Percentiles rank a stretch among this genome's conserved stretches.
Conservation (phyloP, 2,329 filamentous ascomycete species). For the Penicillium verrucosum region DNA sequence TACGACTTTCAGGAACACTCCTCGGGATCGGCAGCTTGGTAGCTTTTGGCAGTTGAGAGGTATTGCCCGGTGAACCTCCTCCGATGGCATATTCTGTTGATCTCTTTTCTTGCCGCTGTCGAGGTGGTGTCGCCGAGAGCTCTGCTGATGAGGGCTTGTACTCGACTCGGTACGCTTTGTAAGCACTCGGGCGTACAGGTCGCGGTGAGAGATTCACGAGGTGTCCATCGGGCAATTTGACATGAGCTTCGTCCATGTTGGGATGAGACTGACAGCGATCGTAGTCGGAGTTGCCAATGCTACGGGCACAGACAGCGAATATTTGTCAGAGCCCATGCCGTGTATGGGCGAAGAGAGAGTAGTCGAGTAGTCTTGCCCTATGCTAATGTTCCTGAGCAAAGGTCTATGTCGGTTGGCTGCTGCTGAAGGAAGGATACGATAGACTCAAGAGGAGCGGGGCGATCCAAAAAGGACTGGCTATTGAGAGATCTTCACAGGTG, state of each 20-base stretch:
- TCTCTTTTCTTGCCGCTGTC: neutral
- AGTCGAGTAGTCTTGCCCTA: neutral
- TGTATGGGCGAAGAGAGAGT: neutral
- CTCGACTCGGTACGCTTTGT: constrained; percentile 19
- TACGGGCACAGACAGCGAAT: constrained; percentile 18
- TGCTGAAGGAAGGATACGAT: constrained; percentile 6
- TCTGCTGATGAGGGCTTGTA: constrained; percentile 9
- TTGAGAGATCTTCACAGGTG: neutral
- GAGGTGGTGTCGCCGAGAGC: constrained; percentile 7
- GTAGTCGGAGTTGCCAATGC: constrained; percentile 12
- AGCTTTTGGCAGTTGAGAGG: constrained; percentile 18
- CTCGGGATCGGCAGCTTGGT: constrained; percentile 33
- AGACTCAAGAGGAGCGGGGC: constrained; percentile 6
- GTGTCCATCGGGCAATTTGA: constrained; percentile 30
- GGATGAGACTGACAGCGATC: constrained; percentile 2
- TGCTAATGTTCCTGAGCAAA: neutral
- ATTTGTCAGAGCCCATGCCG: constrained; percentile 19
- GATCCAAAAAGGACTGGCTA: neutral
- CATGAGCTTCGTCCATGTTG: constrained; percentile 27
- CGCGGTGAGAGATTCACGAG: constrained; percentile 31
- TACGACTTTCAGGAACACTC: constrained; percentile 16
- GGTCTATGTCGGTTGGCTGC: constrained; percentile 1
- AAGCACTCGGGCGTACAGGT: constrained; percentile 11
- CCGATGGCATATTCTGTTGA: constrained; percentile 8
- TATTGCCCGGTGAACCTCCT: constrained; percentile 7